These are phyloP conservation scores for Vitis cinerea DNA, from an alignment of 164 flowering plant genomes.

Conservation along the genomic window DNA sequence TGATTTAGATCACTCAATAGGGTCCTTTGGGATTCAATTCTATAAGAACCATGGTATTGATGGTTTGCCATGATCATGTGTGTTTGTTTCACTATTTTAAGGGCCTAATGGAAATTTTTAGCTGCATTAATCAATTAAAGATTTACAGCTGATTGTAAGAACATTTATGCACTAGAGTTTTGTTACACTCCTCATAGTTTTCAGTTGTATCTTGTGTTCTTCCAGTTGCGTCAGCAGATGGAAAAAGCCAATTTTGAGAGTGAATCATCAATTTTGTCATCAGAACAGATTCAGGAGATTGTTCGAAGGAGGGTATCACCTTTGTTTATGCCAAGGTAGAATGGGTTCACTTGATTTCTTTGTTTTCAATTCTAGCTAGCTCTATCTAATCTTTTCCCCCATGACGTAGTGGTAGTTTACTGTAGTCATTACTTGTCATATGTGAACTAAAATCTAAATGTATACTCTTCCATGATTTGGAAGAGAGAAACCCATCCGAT, in stretches of 20 bases:
- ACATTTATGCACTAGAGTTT: too few species aligned
- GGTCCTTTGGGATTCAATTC: neutral
- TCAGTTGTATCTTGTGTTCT: slow-evolving; percentile 3
- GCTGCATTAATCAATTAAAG: neutral
- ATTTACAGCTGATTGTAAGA: too few species aligned
- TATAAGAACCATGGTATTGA: neutral
- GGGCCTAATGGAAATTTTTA: neutral
- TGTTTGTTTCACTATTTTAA: neutral
- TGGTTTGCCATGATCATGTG: neutral
- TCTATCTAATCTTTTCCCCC: too few species aligned
- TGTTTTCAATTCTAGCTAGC: neutral
- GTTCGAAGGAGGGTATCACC: slow-evolving; percentile 49
- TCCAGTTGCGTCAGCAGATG: slow-evolving; percentile 73
- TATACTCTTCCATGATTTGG: too few species aligned
- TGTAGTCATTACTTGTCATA: neutral
- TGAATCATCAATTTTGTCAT: slow-evolving; percentile 52
- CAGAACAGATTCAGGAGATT: slow-evolving; percentile 67
- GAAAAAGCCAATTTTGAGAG: slow-evolving; percentile 55
- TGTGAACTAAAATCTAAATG: too few species aligned
- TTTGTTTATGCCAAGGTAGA: slow-evolving; percentile 32
- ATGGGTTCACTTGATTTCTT: neutral
- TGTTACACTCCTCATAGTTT: neutral
- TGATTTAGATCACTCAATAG: neutral
- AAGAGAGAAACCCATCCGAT: too few species aligned
- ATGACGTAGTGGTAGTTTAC: neutral